A percentile compares a stretch with the other conserved stretches of the same genome.
phyloP scores from a whole-genome alignment of 345 rosid genomes.

The Arabidopsis thaliana region TAIR10.1 NC_003074.8:4408501-4409000 shows the following conservation, averaged over 20 bases:
- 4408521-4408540: too few species aligned
- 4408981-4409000: conserved; percentile 24
- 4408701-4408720: neutral
- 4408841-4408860: neutral
- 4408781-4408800: neutral
- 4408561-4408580: neutral
- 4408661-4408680: neutral
- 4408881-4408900: conserved; percentile 40
- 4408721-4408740: neutral
- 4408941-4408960: conserved; percentile 15
- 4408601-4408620: neutral
- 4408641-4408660: neutral
- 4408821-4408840: neutral
- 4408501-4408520: too few species aligned
- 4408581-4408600: neutral
- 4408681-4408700: neutral
- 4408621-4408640: neutral
- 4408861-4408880: conserved; percentile 23
- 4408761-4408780: neutral
- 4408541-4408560: too few species aligned
- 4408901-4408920: neutral
- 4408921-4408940: conserved; percentile 20
- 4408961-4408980: conserved; percentile 39
- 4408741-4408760: too few species aligned
- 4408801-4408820: too few species aligned